Conservation (phyloP, 495 filamentous ascomycete species). For the Sordaria brevicollis region DNA sequence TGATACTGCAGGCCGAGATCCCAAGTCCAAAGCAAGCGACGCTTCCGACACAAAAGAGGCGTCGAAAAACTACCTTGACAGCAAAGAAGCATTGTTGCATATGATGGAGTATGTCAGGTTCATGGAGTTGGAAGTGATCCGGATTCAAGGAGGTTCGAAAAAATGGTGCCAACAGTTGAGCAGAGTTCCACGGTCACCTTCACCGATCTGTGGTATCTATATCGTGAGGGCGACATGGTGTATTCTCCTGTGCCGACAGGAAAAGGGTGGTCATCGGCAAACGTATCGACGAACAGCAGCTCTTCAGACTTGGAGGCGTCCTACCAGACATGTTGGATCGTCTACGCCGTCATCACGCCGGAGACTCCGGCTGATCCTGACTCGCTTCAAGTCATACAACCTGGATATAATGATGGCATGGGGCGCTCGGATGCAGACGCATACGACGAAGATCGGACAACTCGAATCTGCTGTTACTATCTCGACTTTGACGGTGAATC, state of each 20-base stretch:
- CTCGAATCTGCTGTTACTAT: too few species aligned
- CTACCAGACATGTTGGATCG: not conserved
- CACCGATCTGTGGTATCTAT: conserved; percentile 28
- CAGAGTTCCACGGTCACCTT: conserved; percentile 15
- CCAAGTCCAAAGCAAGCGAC: too few species aligned
- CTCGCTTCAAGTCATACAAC: too few species aligned
- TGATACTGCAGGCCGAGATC: too few species aligned
- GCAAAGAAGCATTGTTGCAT: too few species aligned
- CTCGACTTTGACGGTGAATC: conserved; percentile 51
- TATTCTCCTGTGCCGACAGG: conserved; percentile 8
- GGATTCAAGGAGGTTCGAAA: conserved; percentile 15
- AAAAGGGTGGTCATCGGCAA: not conserved
- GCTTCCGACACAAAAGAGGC: too few species aligned
- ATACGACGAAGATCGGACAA: too few species aligned
- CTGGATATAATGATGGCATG: conserved; percentile 2
- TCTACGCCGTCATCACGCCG: not conserved
- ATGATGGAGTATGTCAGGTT: conserved; percentile 30
- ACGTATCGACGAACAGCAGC: not conserved
- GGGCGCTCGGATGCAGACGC: conserved; percentile 4
- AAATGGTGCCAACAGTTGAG: not conserved
- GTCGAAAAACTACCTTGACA: too few species aligned
- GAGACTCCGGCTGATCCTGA: not conserved
- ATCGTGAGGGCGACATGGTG: conserved; percentile 20
- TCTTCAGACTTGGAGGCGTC: not conserved
- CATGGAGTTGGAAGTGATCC: conserved; percentile 24